phyloP scores from a whole-genome alignment of 78 protist species.

The Protostelium mycophagum region DNA sequence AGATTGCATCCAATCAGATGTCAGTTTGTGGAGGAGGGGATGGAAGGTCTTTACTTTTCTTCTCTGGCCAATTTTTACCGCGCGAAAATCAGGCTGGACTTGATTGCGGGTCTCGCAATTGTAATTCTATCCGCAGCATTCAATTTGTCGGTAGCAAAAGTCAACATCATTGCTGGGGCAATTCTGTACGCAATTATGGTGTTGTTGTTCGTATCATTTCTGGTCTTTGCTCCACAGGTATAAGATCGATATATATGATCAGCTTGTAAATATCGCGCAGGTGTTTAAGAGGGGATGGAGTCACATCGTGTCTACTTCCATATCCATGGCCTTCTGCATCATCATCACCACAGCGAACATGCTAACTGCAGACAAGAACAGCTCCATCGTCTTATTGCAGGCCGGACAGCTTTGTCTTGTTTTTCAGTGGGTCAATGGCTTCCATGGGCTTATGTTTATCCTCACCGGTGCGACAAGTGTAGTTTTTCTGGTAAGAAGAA shows the following conservation, averaged over 20 bases:
- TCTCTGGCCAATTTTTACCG: neutral
- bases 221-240: neutral
- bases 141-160: neutral
- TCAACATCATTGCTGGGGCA: neutral
- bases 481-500: neutral
- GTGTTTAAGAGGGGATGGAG: neutral
- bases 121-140: neutral
- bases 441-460: neutral
- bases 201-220: neutral
- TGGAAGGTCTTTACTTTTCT: neutral
- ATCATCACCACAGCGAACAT: neutral
- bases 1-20: neutral
- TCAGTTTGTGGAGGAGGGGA: neutral
- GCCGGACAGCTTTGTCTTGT: neutral
- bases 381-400: neutral
- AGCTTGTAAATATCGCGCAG: neutral
- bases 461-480: neutral
- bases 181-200: neutral
- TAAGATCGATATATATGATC: too few relatives aligned
- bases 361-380: neutral
- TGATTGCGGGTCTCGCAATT: neutral
- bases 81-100: neutral
- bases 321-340: neutral
- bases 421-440: neutral
- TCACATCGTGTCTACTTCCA: neutral